Evolutionary conservation across 768 basidiomycete genomes (phyloP).

Genomic region (Boletus rubroflammeus): DNA sequence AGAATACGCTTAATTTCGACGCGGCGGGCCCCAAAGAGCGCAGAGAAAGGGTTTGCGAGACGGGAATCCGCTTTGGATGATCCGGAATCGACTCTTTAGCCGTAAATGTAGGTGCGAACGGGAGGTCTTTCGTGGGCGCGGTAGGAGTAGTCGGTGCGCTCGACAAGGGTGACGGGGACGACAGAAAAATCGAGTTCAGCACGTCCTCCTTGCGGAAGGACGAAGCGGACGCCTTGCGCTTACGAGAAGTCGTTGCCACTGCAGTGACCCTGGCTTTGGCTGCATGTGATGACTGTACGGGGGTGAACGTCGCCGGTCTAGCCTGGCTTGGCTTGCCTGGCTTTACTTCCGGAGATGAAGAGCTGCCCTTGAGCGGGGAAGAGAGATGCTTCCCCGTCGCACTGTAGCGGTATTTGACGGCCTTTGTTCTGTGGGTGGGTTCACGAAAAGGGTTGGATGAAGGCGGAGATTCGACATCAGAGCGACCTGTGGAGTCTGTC

Average conservation of each 20-base stretch:
- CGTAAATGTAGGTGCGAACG: constrained; percentile 9
- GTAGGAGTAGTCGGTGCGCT: constrained; percentile 21
- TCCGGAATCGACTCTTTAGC: background rate
- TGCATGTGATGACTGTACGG: constrained; percentile 11
- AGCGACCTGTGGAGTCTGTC: constrained; percentile 22
- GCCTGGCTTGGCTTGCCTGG: constrained; percentile 3
- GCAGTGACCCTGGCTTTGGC: constrained; percentile 6
- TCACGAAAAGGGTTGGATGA: constrained; percentile 26
- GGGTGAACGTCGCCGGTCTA: constrained; percentile 5
- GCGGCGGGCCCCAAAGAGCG: constrained; percentile 1
- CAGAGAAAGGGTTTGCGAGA: constrained; percentile 15
- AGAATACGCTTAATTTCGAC: constrained; percentile 9
- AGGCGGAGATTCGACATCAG: constrained; percentile 21
- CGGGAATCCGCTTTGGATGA: constrained; percentile 3
- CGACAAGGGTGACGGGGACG: constrained; percentile 27
- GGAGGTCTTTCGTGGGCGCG: constrained; percentile 15
- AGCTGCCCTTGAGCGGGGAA: constrained; percentile 29
- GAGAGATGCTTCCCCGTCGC: constrained; percentile 33
- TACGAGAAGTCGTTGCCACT: constrained; percentile 21
- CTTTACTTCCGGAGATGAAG: constrained; percentile 32
- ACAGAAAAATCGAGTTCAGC: constrained; percentile 4
- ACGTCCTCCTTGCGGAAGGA: constrained; percentile 9
- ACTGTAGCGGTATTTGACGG: constrained; percentile 32
- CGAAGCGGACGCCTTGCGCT: constrained; percentile 25
- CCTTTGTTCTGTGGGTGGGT: constrained; percentile 21